Base-by-base conservation (phyloP, 495 filamentous ascomycete species). In the Oidiodendron maius region DNA sequence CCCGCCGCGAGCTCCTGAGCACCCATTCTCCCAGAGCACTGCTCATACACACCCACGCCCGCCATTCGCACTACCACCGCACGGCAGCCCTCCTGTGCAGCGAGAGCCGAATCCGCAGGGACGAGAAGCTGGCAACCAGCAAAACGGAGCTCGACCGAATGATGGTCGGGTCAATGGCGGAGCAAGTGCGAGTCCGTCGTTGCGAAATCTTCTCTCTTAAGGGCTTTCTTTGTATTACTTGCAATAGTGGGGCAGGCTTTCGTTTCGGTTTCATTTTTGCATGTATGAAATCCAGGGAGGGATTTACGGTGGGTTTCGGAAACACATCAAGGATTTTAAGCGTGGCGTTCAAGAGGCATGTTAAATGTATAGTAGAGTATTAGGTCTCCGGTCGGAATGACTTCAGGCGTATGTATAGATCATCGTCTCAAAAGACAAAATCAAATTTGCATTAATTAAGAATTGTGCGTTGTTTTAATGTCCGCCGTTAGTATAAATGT, bases 171-270 rank as follows among this genome's bases (percentile, higher is more conserved):
- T 73, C 38, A 66, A 71, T 11, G 76, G 71, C 25, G 80, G 78
- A 3, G 86, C 86, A 4, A 91, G 86, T 49, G 83, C 84, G 26
- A 89, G 81, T 53, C 84, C 86, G 12, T 89, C 84, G 21, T 60
- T 91, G 49, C 78, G 82, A 53, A 89, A 91, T 58, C 63, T 91
- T 44, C 72, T 90, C 26, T 86, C 80, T 24, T 88, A 61, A 69
- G n/a, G 26, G 12, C 26, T 30, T 10, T 40, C 37, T 17, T 21
- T 10, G 20, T 12, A 30, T 30, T 30, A 30, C 26, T 12, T 12
- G 5, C 26, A 12, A 30, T 30, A 12, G 5, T 30, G 5, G 26
- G 26, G 26, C 26, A n/a, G n/a, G n/a, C n/a, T n/a, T 40, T 40
- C 20, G 15, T 17, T 40, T 17, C 20, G 13, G 9, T 40, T 40